A percentile compares a stretch with the other conserved stretches of the same genome.
Conservation (phyloP, 2,329 filamentous ascomycete genomes). For the Claviceps pazoutovae region DNA sequence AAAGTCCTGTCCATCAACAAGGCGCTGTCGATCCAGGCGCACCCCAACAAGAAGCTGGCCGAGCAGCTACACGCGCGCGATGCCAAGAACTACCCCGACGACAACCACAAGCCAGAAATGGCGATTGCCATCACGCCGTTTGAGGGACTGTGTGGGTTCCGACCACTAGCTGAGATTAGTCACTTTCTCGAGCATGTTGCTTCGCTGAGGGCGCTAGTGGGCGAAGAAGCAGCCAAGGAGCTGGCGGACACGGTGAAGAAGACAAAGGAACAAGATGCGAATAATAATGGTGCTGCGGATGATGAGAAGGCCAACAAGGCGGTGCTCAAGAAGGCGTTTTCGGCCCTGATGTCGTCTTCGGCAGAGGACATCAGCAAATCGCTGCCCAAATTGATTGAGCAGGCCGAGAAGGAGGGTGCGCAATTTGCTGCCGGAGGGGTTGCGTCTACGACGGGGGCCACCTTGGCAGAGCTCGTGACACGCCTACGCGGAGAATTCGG, state of each 20-base stretch:
- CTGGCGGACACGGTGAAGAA: constrained; percentile 36
- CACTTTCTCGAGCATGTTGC: constrained; percentile 56
- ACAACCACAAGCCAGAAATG: constrained; percentile 99
- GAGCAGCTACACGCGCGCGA: constrained; percentile 77
- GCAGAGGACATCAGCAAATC: constrained; percentile 40
- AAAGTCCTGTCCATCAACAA: constrained; percentile 95
- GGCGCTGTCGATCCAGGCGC: constrained; percentile 91
- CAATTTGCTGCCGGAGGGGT: constrained; percentile 65
- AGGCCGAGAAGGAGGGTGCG: constrained; percentile 52
- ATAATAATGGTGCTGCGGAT: constrained; percentile 15
- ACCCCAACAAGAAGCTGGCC: constrained; percentile 84
- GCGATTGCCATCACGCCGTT: constrained; percentile 94
- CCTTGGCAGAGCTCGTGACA: constrained; percentile 62
- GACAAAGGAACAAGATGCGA: constrained; percentile 11
- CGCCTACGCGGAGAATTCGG: constrained; percentile 77
- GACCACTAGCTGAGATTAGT: constrained; percentile 70
- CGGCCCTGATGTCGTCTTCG: constrained; percentile 65
- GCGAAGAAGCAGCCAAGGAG: constrained; percentile 44
- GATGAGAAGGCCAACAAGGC: constrained; percentile 55
- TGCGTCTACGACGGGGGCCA: constrained; percentile 50
- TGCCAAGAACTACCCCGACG: constrained; percentile 90
- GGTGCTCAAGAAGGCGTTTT: constrained; percentile 62
- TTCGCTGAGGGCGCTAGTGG: constrained; percentile 52
- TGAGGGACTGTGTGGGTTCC: constrained; percentile 90
- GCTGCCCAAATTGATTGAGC: constrained; percentile 53